phyloP scores from a whole-genome alignment of 352 stramenopile species.

The Pythium chondricola region DNA sequence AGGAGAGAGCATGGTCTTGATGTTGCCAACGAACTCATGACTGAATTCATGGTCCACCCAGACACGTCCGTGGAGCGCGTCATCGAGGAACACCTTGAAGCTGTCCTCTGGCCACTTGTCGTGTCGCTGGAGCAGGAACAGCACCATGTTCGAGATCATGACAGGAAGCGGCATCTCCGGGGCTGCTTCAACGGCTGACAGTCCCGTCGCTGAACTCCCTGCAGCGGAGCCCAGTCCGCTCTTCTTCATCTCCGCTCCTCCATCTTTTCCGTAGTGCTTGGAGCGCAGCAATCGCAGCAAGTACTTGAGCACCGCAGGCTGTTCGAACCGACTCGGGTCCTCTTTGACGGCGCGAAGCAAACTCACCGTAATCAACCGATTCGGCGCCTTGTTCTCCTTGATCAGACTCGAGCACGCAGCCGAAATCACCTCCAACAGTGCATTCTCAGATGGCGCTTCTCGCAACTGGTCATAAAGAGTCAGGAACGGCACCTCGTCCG shows the following conservation, averaged over 20 bases:
- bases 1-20: slow-evolving; percentile 59
- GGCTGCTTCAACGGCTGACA: slow-evolving; percentile 24
- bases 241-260: slow-evolving; percentile 38
- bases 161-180: slow-evolving; percentile 61
- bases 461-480: slow-evolving; percentile 40
- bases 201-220: slow-evolving; percentile 9
- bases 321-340: slow-evolving; percentile 39
- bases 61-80: slow-evolving; percentile 69
- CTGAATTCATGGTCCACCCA: slow-evolving; percentile 86
- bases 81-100: slow-evolving; percentile 83
- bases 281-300: slow-evolving; percentile 70
- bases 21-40: slow-evolving; percentile 64
- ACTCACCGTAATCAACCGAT: slow-evolving; percentile 49
- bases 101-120: slow-evolving; percentile 71
- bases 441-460: slow-evolving; percentile 28
- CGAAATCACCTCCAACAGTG: slow-evolving; percentile 54
- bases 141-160: slow-evolving; percentile 63
- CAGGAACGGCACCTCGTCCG: slow-evolving; percentile 35
- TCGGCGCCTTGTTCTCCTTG: slow-evolving; percentile 47
- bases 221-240: slow-evolving; percentile 4
- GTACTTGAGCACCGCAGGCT: slow-evolving; percentile 66
- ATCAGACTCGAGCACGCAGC: slow-evolving; percentile 42
- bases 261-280: slow-evolving; percentile 54
- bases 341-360: slow-evolving; percentile 58
- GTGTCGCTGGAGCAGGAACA: slow-evolving; percentile 56